Evolutionary conservation across 225 moss, liverwort and hornwort genomes (phyloP).

Genomic region (Asterella californica): DNA sequence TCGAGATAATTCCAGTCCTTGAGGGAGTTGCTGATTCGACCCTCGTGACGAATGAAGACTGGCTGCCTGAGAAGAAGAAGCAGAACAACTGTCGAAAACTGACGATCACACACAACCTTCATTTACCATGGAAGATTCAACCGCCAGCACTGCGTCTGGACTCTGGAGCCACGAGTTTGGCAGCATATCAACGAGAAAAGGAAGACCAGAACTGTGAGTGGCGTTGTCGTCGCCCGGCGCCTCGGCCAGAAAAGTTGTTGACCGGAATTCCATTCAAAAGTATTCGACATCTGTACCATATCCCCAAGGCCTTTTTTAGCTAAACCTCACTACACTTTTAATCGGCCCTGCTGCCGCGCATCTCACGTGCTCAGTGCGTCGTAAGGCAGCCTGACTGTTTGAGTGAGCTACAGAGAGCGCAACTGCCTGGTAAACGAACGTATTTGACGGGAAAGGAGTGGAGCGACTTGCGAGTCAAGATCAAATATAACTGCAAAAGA

Average conservation of each 20-base stretch:
- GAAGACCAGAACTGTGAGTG: neutral
- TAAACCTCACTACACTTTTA: neutral
- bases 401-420: neutral
- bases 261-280: neutral
- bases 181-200: neutral
- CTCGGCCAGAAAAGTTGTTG: neutral
- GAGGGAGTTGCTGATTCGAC: too few species aligned
- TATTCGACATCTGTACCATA: neutral
- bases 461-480: too few species aligned
- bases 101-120: too few species aligned
- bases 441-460: neutral
- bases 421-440: neutral
- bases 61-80: too few species aligned
- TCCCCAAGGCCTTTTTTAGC: neutral
- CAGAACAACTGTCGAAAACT: too few species aligned
- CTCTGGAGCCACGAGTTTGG: neutral
- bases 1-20: too few species aligned
- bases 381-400: neutral
- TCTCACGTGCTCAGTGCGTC: neutral
- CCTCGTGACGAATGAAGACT: too few species aligned
- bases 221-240: neutral
- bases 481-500: too few species aligned
- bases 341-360: neutral
- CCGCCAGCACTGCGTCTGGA: neutral
- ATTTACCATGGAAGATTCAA: neutral